Evolutionary conservation across 305 asterid species (phyloP).

Genomic region (Salvia sclarea): DNA sequence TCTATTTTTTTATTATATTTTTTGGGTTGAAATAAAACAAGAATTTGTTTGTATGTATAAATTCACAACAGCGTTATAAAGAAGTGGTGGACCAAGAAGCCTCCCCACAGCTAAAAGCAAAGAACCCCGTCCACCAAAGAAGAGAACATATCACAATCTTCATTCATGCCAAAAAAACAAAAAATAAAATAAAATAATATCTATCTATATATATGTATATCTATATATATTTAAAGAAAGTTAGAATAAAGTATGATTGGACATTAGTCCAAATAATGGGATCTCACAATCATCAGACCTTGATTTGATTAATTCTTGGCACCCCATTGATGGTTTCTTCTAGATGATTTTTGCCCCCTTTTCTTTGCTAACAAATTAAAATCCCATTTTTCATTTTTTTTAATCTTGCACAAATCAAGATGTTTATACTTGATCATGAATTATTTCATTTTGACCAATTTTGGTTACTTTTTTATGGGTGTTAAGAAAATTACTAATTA

Average conservation of each 20-base stretch:
- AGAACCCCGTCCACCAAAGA: slow-evolving; percentile 42
- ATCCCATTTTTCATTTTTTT: background rate
- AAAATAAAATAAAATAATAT: background rate
- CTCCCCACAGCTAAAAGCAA: slow-evolving; percentile 19
- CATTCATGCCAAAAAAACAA: background rate
- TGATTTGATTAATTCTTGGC: slow-evolving; percentile 42
- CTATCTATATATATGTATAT: too few relatives aligned
- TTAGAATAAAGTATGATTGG: slow-evolving; percentile 33
- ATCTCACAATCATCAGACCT: slow-evolving; percentile 32
- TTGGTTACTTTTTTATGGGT: too few relatives aligned
- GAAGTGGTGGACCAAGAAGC: slow-evolving; percentile 44
- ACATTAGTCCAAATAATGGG: slow-evolving; percentile 43
- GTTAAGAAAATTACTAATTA: too few relatives aligned
- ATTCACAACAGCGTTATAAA: slow-evolving; percentile 36
- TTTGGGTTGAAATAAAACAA: background rate
- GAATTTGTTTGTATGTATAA: slow-evolving; percentile 28
- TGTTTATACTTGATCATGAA: too few relatives aligned
- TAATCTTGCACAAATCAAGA: too few relatives aligned
- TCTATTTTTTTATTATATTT: background rate
- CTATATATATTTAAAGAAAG: too few relatives aligned
- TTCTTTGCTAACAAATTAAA: slow-evolving; percentile 1
- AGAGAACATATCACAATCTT: slow-evolving; percentile 25
- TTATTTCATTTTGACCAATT: too few relatives aligned
- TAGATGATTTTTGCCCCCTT: slow-evolving; percentile 6
- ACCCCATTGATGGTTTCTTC: slow-evolving; percentile 19